These are phyloP conservation scores for Salix purpurea DNA, from an alignment of 345 rosid genomes.

Conservation along the genomic window DNA sequence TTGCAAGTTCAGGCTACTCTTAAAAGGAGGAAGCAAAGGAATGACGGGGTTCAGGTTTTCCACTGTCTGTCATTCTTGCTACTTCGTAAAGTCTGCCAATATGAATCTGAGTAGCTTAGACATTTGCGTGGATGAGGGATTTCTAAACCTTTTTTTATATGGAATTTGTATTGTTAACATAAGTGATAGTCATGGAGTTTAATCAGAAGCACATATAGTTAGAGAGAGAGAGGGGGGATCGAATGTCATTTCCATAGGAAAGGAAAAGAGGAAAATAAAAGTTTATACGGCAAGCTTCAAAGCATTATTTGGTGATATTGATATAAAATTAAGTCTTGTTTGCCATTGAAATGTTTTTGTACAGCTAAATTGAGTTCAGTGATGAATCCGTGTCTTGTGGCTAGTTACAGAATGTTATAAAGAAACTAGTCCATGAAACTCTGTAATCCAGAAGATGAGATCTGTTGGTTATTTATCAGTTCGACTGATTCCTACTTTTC, in stretches of 20 bases:
- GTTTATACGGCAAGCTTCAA: not conserved
- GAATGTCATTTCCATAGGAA: not conserved
- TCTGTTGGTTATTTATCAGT: not conserved
- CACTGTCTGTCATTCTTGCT: constrained; percentile 5
- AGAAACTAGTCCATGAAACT: constrained; percentile 2
- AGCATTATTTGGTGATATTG: not conserved
- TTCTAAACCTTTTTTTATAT: not conserved
- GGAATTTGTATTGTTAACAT: not conserved
- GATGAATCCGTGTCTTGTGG: not conserved
- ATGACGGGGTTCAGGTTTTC: constrained; percentile 81
- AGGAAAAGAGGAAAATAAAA: not conserved
- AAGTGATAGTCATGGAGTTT: not conserved
- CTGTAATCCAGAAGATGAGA: constrained; percentile 8
- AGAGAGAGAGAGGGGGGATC: not conserved
- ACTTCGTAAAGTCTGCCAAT: not conserved
- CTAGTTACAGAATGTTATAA: not conserved
- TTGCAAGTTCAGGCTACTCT: constrained; percentile 70
- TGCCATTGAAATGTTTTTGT: not conserved
- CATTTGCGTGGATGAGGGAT: not conserved
- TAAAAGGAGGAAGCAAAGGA: constrained; percentile 93
- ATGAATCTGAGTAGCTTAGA: not conserved
- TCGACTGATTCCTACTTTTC: not conserved
- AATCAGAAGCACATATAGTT: not conserved
- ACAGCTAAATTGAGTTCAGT: not conserved
- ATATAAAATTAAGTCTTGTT: not conserved